These are phyloP conservation scores for Diplodia corticola DNA, from an alignment of 2,329 filamentous ascomycete species.

Conservation along the genomic window DNA sequence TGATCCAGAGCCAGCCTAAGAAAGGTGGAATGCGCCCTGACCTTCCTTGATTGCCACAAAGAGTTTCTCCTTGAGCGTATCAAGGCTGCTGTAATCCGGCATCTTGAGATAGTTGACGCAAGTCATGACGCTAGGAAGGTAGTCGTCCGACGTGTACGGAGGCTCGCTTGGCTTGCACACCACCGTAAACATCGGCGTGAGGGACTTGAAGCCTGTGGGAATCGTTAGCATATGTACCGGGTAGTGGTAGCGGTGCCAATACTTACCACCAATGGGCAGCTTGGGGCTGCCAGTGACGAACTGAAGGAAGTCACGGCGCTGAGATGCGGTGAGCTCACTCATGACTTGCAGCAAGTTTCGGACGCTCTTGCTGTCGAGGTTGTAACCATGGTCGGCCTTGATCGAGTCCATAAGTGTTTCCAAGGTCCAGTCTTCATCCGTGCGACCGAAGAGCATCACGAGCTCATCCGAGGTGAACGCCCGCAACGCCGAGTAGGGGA, in stretches of 20 bases:
- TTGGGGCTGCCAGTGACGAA: conserved; percentile 98
- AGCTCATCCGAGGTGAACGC: conserved; percentile 95
- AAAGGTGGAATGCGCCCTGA: conserved; percentile 96
- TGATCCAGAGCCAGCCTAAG: conserved; percentile 51
- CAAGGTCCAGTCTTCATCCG: conserved; percentile 95
- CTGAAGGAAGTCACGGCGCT: conserved; percentile 91
- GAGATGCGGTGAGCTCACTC: conserved; percentile 74
- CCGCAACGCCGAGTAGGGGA: conserved; percentile 87
- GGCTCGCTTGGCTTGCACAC: conserved; percentile 98
- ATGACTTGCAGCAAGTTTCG: conserved; percentile 91
- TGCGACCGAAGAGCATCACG: conserved; percentile 88
- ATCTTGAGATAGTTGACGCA: conserved; percentile 99
- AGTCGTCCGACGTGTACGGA: conserved; percentile 91
- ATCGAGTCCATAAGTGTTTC: conserved; percentile 98
- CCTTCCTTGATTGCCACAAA: conserved; percentile 88
- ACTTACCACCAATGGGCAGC: conserved; percentile 88
- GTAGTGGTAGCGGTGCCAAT: background rate
- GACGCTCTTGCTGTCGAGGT: conserved; percentile 96
- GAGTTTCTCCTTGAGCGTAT: conserved; percentile 75
- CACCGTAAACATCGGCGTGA: conserved; percentile 98
- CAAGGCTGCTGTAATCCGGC: conserved; percentile 83
- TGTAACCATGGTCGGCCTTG: conserved; percentile 97
- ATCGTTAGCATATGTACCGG: conserved; percentile 6
- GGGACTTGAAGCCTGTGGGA: conserved; percentile 80
- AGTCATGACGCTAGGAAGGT: conserved; percentile 99